Base-by-base conservation (phyloP, 148 eudicot species). In the Vaccinium corymbosum region DNA sequence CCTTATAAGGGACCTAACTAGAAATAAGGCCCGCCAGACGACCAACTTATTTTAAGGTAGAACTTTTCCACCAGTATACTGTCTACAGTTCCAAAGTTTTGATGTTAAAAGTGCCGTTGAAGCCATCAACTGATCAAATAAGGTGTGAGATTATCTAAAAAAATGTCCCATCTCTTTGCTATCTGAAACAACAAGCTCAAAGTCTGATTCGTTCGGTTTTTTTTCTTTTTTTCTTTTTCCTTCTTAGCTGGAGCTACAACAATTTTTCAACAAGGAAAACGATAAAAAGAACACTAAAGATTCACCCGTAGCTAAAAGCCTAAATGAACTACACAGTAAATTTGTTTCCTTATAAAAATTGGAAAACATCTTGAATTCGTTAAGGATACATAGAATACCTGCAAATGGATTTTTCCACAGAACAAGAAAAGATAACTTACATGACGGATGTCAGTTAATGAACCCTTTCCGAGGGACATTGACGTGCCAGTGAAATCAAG, bases 401-500 rank as follows among this genome's bases (percentile, higher is more conserved):
- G 59, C 3, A 38, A 10, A 19, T 27, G n/a, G 3, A 38, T 32
- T 73, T 14, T 73, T n/a, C 12, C 20, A 35, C 17, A 11, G 42
- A 12, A 29, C 20, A 29, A 50, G 62, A 38, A 50, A 53, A 57
- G 76, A 79, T 61, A 55, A 38, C 84, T 88, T 92, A 95, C 98
- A 86, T 96, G 98, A 83, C 92, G 95, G 80, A 96, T 93, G 86
- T 96, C 98, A 53, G 98, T 90, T 78, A 96, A 90, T 70, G 98
- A 92, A 74, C 98, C 98, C 91, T 96, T 96, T 61, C 98, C 98
- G 55, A 96, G 98, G 70, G 98, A 91, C 32, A 94, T 80, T 76
- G 98, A 94, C 52, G 98, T 96, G 86, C 98, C 98, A 42, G 95
- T 96, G 91, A 92, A 96, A 90, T 96, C 98, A 46, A 94, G 97